These are phyloP conservation scores for Acanthamoeba lenticulata DNA, from an alignment of 208 protist species.

Conservation along the genomic window DNA sequence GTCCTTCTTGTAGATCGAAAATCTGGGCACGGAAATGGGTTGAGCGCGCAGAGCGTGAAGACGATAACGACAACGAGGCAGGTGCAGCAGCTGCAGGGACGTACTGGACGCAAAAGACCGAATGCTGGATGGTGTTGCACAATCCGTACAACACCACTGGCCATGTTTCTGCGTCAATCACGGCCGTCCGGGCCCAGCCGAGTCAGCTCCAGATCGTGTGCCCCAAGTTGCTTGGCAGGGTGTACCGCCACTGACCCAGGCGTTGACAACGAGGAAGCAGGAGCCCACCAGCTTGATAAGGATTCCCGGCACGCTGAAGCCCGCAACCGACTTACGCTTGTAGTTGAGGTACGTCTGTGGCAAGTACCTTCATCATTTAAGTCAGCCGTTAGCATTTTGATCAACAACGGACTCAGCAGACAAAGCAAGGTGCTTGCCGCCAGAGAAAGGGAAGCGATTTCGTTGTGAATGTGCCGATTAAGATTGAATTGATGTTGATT, in stretches of 20 bases:
- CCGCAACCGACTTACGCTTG: background rate
- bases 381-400: background rate
- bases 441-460: too few species aligned
- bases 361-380: background rate
- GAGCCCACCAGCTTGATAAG: conserved; percentile 39
- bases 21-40: background rate
- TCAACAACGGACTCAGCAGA: background rate
- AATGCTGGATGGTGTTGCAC: conserved; percentile 23
- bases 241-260: conserved; percentile 3
- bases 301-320: conserved; percentile 10
- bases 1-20: conserved; percentile 34
- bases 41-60: background rate
- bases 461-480: background rate
- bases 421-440: too few species aligned
- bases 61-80: background rate
- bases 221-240: background rate
- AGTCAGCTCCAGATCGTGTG: background rate
- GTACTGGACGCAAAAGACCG: conserved; percentile 14
- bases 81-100: background rate
- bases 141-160: conserved; percentile 10
- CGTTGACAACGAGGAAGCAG: conserved; percentile 28
- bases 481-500: background rate
- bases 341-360: conserved; percentile 22
- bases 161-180: background rate
- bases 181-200: background rate